Conservation (phyloP, 1,284 basidiomycete genomes). For the Rhodotorula glutinis region DNA sequence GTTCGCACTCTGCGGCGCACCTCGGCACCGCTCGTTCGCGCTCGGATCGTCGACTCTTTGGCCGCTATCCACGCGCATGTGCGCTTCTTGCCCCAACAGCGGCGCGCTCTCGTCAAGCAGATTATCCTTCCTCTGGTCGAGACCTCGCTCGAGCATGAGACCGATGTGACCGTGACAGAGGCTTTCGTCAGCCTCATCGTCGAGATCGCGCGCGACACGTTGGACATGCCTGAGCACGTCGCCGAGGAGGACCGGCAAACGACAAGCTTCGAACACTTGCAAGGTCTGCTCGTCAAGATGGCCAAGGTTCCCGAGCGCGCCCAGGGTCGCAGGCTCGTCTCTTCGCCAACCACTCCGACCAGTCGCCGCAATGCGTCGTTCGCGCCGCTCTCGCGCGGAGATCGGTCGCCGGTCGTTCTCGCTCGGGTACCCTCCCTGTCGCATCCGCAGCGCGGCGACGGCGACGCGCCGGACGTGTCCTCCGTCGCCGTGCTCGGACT, state of each 20-base stretch:
- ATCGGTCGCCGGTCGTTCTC: slow-evolving; percentile 11
- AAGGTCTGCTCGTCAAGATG: slow-evolving; percentile 46
- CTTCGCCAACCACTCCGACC: slow-evolving; percentile 13
- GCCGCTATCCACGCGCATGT: slow-evolving; percentile 50
- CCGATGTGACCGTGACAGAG: slow-evolving; percentile 47
- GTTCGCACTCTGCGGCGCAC: slow-evolving; percentile 17
- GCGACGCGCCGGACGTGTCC: slow-evolving; percentile 29
- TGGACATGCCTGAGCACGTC: slow-evolving; percentile 41
- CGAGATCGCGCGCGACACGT: slow-evolving; percentile 50
- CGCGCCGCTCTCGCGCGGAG: slow-evolving; percentile 25
- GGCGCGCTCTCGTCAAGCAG: slow-evolving; percentile 48
- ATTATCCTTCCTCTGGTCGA: slow-evolving; percentile 52
- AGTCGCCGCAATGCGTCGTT: slow-evolving; percentile 16
- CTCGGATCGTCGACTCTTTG: slow-evolving; percentile 49
- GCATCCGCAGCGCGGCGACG: slow-evolving; percentile 1
- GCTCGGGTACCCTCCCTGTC: slow-evolving; percentile 5
- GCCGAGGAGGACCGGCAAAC: slow-evolving; percentile 23
- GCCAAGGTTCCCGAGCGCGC: slow-evolving; percentile 43
- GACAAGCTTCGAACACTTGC: slow-evolving; percentile 46
- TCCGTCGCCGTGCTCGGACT: slow-evolving; percentile 58
- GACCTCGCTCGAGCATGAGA: slow-evolving; percentile 47
- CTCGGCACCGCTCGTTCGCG: slow-evolving; percentile 38
- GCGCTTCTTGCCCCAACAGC: slow-evolving; percentile 49
- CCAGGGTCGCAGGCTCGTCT: slow-evolving; percentile 16
- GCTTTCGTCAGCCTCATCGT: slow-evolving; percentile 49